Percentiles rank a stretch among this genome's conserved stretches.
Conservation (phyloP, 148 eudicot species). For the Chenopodium formosanum region DNA sequence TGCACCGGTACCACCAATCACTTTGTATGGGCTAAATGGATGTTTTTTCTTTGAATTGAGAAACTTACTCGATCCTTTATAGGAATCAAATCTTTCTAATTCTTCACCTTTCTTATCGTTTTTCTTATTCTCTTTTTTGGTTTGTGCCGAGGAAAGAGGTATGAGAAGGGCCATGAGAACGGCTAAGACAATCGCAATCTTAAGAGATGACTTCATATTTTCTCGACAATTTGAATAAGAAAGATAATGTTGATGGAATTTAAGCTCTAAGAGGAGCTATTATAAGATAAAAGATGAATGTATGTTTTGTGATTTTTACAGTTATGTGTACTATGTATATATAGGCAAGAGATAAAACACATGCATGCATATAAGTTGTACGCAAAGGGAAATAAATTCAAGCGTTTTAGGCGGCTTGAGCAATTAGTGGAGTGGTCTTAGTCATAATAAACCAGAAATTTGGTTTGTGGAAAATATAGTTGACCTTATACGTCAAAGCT, state of each 20-base stretch:
- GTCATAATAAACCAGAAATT: slow-evolving; percentile 27
- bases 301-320: neutral
- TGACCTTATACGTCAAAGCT: slow-evolving; percentile 13
- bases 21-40: neutral
- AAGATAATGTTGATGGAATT: neutral
- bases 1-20: neutral
- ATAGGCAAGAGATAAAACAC: slow-evolving; percentile 1
- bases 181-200: neutral
- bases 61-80: slow-evolving; percentile 10
- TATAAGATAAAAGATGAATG: neutral
- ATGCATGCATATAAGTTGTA: slow-evolving; percentile 10
- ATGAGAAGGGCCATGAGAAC: neutral
- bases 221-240: neutral
- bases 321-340: slow-evolving; percentile 6
- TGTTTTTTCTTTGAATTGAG: slow-evolving; percentile 9
- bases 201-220: slow-evolving; percentile 8
- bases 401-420: slow-evolving; percentile 11
- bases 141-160: slow-evolving; percentile 3
- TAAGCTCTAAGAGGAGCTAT: neutral
- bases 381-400: neutral
- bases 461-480: slow-evolving; percentile 14
- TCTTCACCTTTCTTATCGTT: neutral
- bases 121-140: neutral
- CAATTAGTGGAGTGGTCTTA: slow-evolving; percentile 21
- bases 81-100: neutral